Evolutionary conservation across 2,329 filamentous ascomycete species (phyloP).

Genomic region (Sarocladiaceae sp.): DNA sequence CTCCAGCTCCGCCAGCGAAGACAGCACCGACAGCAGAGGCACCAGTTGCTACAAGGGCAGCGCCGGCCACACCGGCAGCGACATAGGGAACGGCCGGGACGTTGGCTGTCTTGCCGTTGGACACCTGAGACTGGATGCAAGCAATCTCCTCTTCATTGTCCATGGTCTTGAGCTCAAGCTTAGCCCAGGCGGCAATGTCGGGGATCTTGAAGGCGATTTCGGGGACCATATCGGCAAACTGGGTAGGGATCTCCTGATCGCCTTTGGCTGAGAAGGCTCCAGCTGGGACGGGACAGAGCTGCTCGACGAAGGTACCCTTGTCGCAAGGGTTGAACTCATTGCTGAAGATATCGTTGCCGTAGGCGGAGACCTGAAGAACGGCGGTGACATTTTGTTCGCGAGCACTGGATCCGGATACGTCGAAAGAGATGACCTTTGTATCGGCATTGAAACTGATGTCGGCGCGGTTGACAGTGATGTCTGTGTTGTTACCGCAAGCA

Average conservation of each 20-base stretch:
- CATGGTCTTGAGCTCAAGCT: constrained; percentile 62
- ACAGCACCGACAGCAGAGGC: constrained; percentile 61
- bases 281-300: constrained; percentile 79
- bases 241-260: constrained; percentile 60
- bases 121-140: constrained; percentile 74
- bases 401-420: constrained; percentile 71
- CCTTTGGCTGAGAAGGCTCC: constrained; percentile 70
- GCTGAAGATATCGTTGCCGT: constrained; percentile 73
- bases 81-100: constrained; percentile 75
- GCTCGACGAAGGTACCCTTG: constrained; percentile 53
- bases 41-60: constrained; percentile 68
- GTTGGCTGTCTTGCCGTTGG: constrained; percentile 78
- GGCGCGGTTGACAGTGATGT: constrained; percentile 64
- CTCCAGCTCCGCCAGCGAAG: constrained; percentile 42
- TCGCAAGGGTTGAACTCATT: constrained; percentile 82
- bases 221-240: constrained; percentile 72
- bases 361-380: constrained; percentile 69
- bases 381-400: constrained; percentile 76
- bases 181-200: constrained; percentile 82
- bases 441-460: constrained; percentile 74
- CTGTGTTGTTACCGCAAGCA: constrained; percentile 52
- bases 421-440: constrained; percentile 68
- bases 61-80: constrained; percentile 79
- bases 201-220: constrained; percentile 85
- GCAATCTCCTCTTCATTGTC: constrained; percentile 60